Evolutionary conservation across 768 basidiomycete species (phyloP), one percentile per base, ranked within the genome.

Genomic region (Dacryopinax primogenitus): DNA sequence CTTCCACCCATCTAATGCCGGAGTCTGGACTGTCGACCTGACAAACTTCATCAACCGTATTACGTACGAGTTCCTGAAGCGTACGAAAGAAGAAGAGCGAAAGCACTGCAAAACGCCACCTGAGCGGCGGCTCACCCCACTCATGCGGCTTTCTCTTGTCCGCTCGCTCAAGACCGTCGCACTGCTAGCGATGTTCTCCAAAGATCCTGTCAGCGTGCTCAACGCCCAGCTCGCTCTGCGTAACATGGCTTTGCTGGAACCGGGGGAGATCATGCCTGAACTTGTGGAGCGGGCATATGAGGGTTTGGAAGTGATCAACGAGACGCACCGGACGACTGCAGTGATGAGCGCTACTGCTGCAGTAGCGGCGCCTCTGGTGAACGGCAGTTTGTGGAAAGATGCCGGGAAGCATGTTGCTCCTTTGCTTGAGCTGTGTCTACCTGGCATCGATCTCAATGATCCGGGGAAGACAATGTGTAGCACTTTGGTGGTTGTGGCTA

Each of bases 1-100:
- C 78, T 98, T 97, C 76, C 95, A 98, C 74, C 95, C 95, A 1
- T 90, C 90, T 2, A 96, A 96, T 72, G 85, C 86, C 33, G 94
- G 94, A 2, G 77, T 81, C 33, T 96, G 92, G 90, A 87, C 90
- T 2, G 72, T 82, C 64, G 72, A 87, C 85, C 76, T 87, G 62
- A 85, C 84, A 0, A 78, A 78, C 9, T 90, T 92, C 74, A 72
- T 94, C 36, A 86, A 91, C 76, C 82, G 83, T 35, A 75, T 91
- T 37, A 78, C 82, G 16, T 76, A 82, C 36, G 91, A 92, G 73
- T 96, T 95, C 73, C 79, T 83, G 63, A 87, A 86, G 73, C 83
- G 94, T 26, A 83, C 81, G 77, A 81, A 82, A 68, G 88, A 92
- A 69, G 94, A 98, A 70, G 84, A 90, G 73, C 77, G 83, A 66